Base-by-base conservation (phyloP, 2,329 filamentous ascomycete species). In the Paramyrothecium roridum region DNA sequence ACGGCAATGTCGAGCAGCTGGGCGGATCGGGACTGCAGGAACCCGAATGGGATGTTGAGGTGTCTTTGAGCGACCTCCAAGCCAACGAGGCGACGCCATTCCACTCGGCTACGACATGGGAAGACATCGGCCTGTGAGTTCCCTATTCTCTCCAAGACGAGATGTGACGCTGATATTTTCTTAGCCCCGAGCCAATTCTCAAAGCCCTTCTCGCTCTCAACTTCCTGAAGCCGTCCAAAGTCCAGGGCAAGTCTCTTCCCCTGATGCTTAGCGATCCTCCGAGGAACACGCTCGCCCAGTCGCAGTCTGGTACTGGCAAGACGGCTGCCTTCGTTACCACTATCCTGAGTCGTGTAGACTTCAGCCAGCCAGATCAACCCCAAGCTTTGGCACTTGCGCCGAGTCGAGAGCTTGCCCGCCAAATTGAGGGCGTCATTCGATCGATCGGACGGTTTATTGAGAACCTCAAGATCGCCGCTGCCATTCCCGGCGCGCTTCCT, bases 221-320 rank as follows among this genome's bases (percentile, higher is more conserved):
- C 75, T 98, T 97, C 79, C 83, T 87, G 67, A 96, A 96, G 74
- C 95, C 95, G 1, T 98, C 95, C 55, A 99, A 99, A 78, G 96
- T 99, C 62, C 95, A 99, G 77, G 95, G 96, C 73, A 91, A 89
- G 64, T 95, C 95, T 1, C 83, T 99, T 19, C 95, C 95, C 26
- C 81, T 99, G 54, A 89, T 99, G 67, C 83, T 99, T 60, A 78
- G 83, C 64, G 80, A 96, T 68, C 93, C 95, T n/a, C 89, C 93
- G 1, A 82, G 82, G 61, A 98, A 98, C 74, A 89, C 99, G 83
- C 93, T 99, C 68, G 95, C 93, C 3, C 95, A 99, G 75, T 99
- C 95, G n/a, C 95, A 99, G 73, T 99, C 95, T 2, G 95, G 95
- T 64, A 99, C 95, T 20, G 95, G 95, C 68, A 99, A 99, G 80